Base-by-base conservation (phyloP, 164 flowering plant species). In the Magnolia officinalis region DNA sequence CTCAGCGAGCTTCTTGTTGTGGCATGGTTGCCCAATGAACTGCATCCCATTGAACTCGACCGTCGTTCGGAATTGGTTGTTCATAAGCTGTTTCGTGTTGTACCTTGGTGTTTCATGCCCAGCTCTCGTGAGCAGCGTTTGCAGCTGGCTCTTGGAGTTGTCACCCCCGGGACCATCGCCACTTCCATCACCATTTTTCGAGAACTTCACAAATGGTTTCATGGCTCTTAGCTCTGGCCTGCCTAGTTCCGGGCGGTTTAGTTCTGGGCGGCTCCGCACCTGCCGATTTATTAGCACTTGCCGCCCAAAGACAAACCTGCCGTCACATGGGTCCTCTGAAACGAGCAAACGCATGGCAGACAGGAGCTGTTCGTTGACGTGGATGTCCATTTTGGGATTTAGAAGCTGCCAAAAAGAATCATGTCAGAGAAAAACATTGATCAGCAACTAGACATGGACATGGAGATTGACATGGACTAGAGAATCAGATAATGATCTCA, bases 61-160 rank as follows among this genome's bases (percentile, higher is more conserved):
- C 20, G 87, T 83, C 24, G 91, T 74, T 74, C 78, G 82, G 80
- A 90, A 95, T 75, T 90, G 93, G 78, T 73, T 81, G 84, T 88
- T 95, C 74, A 81, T 81, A 29, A 88, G 72, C 78, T 89, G 97
- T 82, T 80, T 85, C 11, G 93, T 85, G 74, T 74, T 87, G 86
- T 95, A 95, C 13, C 24, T 78, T 2, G 98, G 98, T 20, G 90
- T 80, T 9, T 78, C 82, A 80, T 90, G 85, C 29, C 98, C 98
- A 45, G 94, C 93, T 74, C 96, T 85, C 2, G 90, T 86, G 49
- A 95, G 83, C 79, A 93, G 73, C 55, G 97, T 95, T 77, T 95
- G 98, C 50, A 95, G 87, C 85, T 93, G 93, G 74, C 90, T 86
- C 85, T 95, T 95, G n/a, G 94, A 82, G 82, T 95, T 92, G 75